phyloP scores from a whole-genome alignment of 345 rosid species.

The Hypericum androsaemum region DNA sequence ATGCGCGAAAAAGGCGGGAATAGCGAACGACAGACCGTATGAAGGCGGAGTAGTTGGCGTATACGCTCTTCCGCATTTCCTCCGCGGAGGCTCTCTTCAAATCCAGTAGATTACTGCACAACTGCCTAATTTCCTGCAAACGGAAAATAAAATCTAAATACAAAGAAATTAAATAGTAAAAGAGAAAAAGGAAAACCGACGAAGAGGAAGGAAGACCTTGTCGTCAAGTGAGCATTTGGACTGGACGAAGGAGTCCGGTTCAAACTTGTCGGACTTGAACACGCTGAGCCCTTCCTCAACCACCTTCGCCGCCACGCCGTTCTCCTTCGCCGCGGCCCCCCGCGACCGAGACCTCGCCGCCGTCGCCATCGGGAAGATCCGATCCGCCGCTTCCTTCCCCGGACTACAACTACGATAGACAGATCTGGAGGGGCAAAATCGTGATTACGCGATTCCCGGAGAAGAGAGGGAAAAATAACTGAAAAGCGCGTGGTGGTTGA shows the following conservation, averaged over 20 bases:
- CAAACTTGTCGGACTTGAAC: constrained; percentile 90
- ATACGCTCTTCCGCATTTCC: constrained; percentile 96
- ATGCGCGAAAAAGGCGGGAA: too few species aligned
- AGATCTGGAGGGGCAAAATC: too few species aligned
- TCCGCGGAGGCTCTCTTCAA: constrained; percentile 97
- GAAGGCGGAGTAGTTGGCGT: constrained; percentile 94
- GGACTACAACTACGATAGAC: too few species aligned
- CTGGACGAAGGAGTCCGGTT: constrained; percentile 84
- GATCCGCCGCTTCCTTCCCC: too few species aligned
- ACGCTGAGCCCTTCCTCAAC: constrained; percentile 73
- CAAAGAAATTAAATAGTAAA: too few species aligned
- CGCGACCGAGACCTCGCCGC: constrained; percentile 58
- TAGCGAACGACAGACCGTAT: constrained; percentile 42
- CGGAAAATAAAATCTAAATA: too few species aligned
- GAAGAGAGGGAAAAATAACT: too few species aligned
- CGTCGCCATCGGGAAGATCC: constrained; percentile 16
- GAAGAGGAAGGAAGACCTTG: constrained; percentile 32
- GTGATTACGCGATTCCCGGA: too few species aligned
- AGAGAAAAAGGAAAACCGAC: not conserved
- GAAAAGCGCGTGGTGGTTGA: too few species aligned
- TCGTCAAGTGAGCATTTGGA: constrained; percentile 94
- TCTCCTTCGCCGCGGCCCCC: constrained; percentile 54
- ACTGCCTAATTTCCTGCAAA: constrained; percentile 70
- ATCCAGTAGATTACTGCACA: constrained; percentile 75
- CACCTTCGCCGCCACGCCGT: constrained; percentile 33